phyloP scores from a whole-genome alignment of 2,329 filamentous ascomycete species.

The Fusarium albosuccineum region DNA sequence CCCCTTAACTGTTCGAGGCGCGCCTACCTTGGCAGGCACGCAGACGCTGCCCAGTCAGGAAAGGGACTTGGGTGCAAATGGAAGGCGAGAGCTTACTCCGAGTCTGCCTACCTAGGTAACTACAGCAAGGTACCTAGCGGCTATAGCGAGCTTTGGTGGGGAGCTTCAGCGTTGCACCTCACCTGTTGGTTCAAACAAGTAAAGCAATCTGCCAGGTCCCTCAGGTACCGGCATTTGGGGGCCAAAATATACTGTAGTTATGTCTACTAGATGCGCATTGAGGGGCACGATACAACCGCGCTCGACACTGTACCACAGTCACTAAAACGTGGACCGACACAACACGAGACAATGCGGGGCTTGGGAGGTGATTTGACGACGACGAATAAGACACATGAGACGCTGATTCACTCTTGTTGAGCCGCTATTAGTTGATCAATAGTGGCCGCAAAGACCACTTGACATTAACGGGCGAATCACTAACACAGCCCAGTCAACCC shows the following conservation, averaged over 20 bases:
- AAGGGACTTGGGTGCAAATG: neutral
- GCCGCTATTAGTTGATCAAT: neutral
- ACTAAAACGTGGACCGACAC: slow-evolving; percentile 14
- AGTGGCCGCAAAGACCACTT: too few species aligned
- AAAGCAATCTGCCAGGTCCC: neutral
- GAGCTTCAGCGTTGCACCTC: neutral
- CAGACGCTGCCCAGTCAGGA: slow-evolving; percentile 2
- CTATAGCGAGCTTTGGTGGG: slow-evolving; percentile 19
- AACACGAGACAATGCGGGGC: slow-evolving; percentile 32
- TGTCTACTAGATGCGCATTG: too few species aligned
- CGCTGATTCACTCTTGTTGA: neutral
- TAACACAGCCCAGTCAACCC: neutral
- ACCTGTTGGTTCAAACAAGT: too few species aligned
- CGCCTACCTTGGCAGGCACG: slow-evolving; percentile 7
- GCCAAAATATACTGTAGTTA: neutral
- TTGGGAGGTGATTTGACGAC: neutral
- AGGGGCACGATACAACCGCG: neutral
- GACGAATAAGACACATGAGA: slow-evolving; percentile 19
- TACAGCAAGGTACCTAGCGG: too few species aligned
- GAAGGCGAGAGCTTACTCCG: too few species aligned
- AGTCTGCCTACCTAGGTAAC: too few species aligned
- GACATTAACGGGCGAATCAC: slow-evolving; percentile 11
- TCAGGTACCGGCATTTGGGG: neutral
- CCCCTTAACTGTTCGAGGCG: slow-evolving; percentile 12
- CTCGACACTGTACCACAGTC: slow-evolving; percentile 1